Base-by-base conservation (phyloP, 495 filamentous ascomycete genomes). In the Friedmanniomyces simplex region DNA sequence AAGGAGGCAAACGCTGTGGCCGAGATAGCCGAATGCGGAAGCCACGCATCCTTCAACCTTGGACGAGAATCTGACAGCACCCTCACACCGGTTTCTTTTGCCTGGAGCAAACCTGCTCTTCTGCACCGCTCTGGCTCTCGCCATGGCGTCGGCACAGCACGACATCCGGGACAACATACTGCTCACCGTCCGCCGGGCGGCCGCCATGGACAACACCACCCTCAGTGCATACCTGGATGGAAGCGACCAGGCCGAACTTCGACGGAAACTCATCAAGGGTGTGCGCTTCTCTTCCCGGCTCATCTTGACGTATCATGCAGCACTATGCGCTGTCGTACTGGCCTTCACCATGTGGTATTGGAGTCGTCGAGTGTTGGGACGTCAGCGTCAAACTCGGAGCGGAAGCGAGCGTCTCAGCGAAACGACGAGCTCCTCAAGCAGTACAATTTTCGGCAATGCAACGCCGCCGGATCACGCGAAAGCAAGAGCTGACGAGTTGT, bases 381-480 rank as follows among this genome's bases (percentile, higher is more conserved):
- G 43, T 11, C 49, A 57, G 14, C 39, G 14, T 43, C 14, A 2
- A 16, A 20, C 18, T 5, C 5, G 39, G 18, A 43, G 39, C 14
- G 18, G 14, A n/a, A 20, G 18, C 39, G 18, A 20, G 14, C 18
- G 2, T 43, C 4, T 20, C 39, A 43, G 4, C 39, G 39, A 43
- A 4, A 10, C 58, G 16, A 65, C 65, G 49, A 68, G 64, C n/a
- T 60, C 59, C 1, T 68, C 66, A 2, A 68, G 64, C 46, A 68
- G 67, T 34, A 70, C 67, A 11, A 34, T 70, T 12, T 45, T 46
- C 48, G 66, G 64, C 7, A 65, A 53, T 21, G 45, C 51, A 14
- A 65, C 66, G 13, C 66, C 49, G 2, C 49, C 49, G 2, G 57
- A 49, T 21, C 54, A 58, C 41, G 37, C 26, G 14, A 49, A 24